These are phyloP conservation scores for Xylaria sp. DNA, from an alignment of 2,329 filamentous ascomycete species.

Conservation along the genomic window DNA sequence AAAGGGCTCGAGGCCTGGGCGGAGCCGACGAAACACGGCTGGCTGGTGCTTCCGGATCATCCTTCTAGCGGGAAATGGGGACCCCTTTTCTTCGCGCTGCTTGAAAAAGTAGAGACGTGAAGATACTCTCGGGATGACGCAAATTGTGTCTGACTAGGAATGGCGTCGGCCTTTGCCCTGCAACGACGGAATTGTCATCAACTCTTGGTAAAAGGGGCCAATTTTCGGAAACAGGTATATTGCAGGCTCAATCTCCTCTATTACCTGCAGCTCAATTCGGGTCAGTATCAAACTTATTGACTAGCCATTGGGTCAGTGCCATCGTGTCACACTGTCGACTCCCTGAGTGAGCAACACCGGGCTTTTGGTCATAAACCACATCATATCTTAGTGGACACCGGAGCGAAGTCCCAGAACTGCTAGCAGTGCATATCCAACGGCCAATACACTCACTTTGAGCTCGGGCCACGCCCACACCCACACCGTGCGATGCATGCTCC, in stretches of 20 bases:
- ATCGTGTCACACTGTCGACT: background rate
- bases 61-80: conserved; percentile 51
- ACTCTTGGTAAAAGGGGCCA: background rate
- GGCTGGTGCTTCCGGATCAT: conserved; percentile 56
- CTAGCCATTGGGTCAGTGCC: background rate
- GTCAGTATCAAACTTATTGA: background rate
- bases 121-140: background rate
- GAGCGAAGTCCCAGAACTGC: background rate
- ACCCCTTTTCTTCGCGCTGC: conserved; percentile 54
- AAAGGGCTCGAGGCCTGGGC: conserved; percentile 42
- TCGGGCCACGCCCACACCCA: background rate
- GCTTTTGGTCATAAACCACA: background rate
- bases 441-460: background rate
- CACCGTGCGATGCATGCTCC: background rate
- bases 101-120: conserved; percentile 50
- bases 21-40: conserved; percentile 51
- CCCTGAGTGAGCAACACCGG: background rate
- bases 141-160: background rate
- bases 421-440: background rate
- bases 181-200: background rate
- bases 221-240: background rate
- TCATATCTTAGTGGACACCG: background rate
- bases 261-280: background rate
- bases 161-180: background rate
- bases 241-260: background rate